Conservation (phyloP, 139 green algal genomes). For the Dunaliella sp. region DNA sequence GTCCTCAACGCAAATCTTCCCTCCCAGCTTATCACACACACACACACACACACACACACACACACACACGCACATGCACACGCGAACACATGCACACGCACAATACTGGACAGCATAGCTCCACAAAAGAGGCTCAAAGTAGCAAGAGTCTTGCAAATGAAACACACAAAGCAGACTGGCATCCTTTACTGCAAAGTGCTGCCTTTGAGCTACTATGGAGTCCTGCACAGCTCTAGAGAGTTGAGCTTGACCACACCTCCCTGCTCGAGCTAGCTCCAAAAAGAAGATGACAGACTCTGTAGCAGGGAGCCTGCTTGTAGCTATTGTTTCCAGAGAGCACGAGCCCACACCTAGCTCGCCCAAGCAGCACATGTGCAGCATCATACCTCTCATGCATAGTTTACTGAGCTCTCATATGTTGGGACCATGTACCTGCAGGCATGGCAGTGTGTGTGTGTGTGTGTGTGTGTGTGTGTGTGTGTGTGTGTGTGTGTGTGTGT, state of each 20-base stretch:
- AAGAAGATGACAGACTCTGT: too few species aligned
- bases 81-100: not conserved
- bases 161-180: not conserved
- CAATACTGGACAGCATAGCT: too few species aligned
- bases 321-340: too few species aligned
- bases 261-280: not conserved
- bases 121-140: too few species aligned
- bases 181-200: not conserved
- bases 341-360: too few species aligned
- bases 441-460: not conserved
- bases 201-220: not conserved
- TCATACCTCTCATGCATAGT: slow-evolving; percentile 48
- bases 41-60: not conserved
- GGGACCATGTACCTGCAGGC: slow-evolving; percentile 64
- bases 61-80: not conserved
- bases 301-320: too few species aligned
- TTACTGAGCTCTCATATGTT: slow-evolving; percentile 74
- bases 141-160: too few species aligned
- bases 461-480: too few species aligned
- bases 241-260: not conserved
- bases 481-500: too few species aligned
- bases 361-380: too few species aligned
- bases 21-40: too few species aligned
- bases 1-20: too few species aligned
- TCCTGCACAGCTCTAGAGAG: not conserved